Evolutionary conservation across 2,329 filamentous ascomycete species (phyloP), one percentile per base, ranked within the genome.

Genomic region (Fusarium illudens): DNA sequence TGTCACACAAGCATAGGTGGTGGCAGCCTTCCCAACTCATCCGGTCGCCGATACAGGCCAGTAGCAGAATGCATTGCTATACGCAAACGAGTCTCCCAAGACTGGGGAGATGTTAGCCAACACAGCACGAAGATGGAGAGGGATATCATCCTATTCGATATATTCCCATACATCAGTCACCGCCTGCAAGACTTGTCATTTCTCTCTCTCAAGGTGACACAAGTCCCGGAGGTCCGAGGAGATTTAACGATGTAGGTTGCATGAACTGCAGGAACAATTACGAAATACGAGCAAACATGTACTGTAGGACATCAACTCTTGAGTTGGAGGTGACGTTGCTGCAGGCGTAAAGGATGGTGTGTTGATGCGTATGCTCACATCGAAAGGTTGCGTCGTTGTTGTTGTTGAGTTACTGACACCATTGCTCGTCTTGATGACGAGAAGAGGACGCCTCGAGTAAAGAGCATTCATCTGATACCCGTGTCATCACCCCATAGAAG

Each of bases 251-350:
- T 44, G 11, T 44, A 15, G 22, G 39, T 42, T 56, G 53, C 53
- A 48, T 56, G 20, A 48, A 19, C 53, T 56, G 53, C 53, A 48
- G 53, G 39, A 48, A 56, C 53, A 27, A 42, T 37, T 13, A 15
- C 33, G 36, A 42, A 42, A 42, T n/a, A 20, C 22, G 19, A 22
- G 7, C 11, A 37, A 15, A 33, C 37, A n/a, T 12, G 48, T 22
- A 33, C 11, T 12, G 48, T 22, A 33, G 29, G 22, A 22, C 13
- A 11, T 13, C 13, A 17, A 33, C 48, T 51, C 10, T 15, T n/a
- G 29, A 34, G 27, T 33, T 34, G 30, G 48, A 20, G 30, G 48
- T 34, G 30, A 34, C 48, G 25, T 12, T 22, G 13, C 33, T n/a
- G 29, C 20, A 30, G 20, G 25, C 7, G 15, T 29, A 48, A 11